These are phyloP conservation scores for Allomyces javanicus DNA, from an alignment of 192 early-diverging fungal genomes.

Conservation along the genomic window DNA sequence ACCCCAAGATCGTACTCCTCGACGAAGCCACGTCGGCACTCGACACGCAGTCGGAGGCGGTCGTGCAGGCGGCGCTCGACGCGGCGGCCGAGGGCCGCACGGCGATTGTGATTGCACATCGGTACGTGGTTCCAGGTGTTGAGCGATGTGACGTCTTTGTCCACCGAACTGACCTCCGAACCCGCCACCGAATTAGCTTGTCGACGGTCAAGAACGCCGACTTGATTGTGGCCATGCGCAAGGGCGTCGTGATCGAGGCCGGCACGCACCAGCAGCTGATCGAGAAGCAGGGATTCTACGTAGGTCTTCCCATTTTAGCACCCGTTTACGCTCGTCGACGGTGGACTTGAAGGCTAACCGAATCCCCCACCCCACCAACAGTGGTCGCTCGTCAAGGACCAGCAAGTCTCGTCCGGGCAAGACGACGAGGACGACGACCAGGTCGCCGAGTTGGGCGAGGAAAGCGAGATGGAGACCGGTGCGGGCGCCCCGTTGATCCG, in stretches of 20 bases:
- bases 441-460: neutral
- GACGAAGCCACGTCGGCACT: constrained; percentile 36
- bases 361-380: too few species aligned
- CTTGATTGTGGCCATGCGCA: constrained; percentile 9
- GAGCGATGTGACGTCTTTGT: too few species aligned
- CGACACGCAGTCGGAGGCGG: constrained; percentile 27
- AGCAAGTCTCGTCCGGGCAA: constrained; percentile 3
- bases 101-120: constrained; percentile 51
- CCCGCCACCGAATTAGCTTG: neutral
- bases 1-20: constrained; percentile 16
- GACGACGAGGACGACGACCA: neutral
- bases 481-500: too few species aligned
- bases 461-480: neutral
- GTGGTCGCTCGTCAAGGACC: constrained; percentile 7
- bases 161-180: too few species aligned
- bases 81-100: constrained; percentile 28
- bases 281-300: constrained; percentile 13
- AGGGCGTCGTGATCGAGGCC: constrained; percentile 16
- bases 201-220: constrained; percentile 8
- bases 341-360: too few species aligned
- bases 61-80: constrained; percentile 41
- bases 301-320: constrained; percentile 1
- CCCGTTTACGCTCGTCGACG: too few species aligned
- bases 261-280: constrained; percentile 16
- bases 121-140: constrained; percentile 7